Conservation (phyloP, 2,329 filamentous ascomycete species). For the Juglanconis sp. region DNA sequence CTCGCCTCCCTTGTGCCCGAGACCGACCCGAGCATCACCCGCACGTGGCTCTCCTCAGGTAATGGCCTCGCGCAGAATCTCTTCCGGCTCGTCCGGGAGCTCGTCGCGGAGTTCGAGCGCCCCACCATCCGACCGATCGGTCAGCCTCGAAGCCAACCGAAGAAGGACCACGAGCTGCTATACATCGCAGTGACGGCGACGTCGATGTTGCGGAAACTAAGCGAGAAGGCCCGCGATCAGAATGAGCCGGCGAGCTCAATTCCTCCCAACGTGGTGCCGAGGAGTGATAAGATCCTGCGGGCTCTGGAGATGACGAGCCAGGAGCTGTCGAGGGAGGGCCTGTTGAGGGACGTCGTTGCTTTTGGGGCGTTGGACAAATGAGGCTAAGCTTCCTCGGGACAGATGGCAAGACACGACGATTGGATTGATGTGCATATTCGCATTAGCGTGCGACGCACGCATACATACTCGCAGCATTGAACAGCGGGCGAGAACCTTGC, state of each 20-base stretch:
- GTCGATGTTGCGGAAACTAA: slow-evolving; percentile 63
- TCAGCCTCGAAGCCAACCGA: slow-evolving; percentile 30
- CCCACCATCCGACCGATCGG: slow-evolving; percentile 36
- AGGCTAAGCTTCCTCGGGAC: not conserved
- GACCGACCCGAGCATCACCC: slow-evolving; percentile 68
- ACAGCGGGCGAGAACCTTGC: not conserved
- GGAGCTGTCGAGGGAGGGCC: slow-evolving; percentile 60
- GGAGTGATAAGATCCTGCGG: slow-evolving; percentile 63
- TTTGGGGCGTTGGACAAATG: slow-evolving; percentile 51
- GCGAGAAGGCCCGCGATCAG: slow-evolving; percentile 64
- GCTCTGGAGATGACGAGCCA: slow-evolving; percentile 63
- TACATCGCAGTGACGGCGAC: slow-evolving; percentile 68
- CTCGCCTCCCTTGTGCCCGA: slow-evolving; percentile 66
- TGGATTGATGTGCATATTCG: not conserved
- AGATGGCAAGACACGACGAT: no score
- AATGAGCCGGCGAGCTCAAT: slow-evolving; percentile 47
- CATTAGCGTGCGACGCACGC: not conserved
- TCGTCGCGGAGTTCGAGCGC: slow-evolving; percentile 62
- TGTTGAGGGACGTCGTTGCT: slow-evolving; percentile 66
- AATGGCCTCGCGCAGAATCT: slow-evolving; percentile 83
- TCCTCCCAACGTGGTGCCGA: slow-evolving; percentile 61
- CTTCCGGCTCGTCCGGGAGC: slow-evolving; percentile 68
- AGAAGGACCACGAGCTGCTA: slow-evolving; percentile 50
- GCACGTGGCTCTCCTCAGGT: slow-evolving; percentile 76
- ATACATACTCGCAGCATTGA: not conserved